Evolutionary conservation across 1,284 basidiomycete species (phyloP), one percentile per base, ranked within the genome.

Genomic region (Cronartium quercuum): DNA sequence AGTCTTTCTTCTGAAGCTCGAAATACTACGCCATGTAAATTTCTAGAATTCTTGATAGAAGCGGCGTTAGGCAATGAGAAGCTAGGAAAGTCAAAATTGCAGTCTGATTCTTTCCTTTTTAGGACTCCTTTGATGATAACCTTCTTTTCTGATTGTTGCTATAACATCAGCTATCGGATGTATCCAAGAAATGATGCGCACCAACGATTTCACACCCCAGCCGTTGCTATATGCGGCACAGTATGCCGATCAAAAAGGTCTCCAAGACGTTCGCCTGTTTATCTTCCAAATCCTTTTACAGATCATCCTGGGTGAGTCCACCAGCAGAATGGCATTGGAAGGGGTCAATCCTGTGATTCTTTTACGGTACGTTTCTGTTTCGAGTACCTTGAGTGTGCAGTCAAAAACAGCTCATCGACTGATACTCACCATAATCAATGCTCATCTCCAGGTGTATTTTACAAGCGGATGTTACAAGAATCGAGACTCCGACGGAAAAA

Each of bases 191-290:
- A 61, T 75, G 58, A 75, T 75, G 40, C 47, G 34, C 41, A 61
- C 65, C 38, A 10, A 67, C n/a, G 73, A 75, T 75, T 75, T 75
- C 65, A 75, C 66, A 35, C 73, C 73, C n/a, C 55, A 66, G 55
- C 66, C 60, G 3, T 38, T 75, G 40, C 51, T 67, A 15, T 75
- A 61, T 55, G 73, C 73, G 6, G 73, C 73, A 13, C 55, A 55
- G 63, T 66, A 75, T 18, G 73, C 73, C n/a, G 60, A 63, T 37
- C 38, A 75, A 37, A 75, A 44, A 44, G 65, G 65, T 21, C 55
- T 75, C 13, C 51, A 75, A 37, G 58, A 68, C 6, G 29, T 75
- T 51, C 65, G 66, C 7, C 47, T 66, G 29, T 57, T 65, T 38
- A 60, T 74, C 15, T 63, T 74, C 13, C 70, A 66, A 47, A 65